Evolutionary conservation across 768 basidiomycete species (phyloP).

Genomic region (Lentinula lateritia): DNA sequence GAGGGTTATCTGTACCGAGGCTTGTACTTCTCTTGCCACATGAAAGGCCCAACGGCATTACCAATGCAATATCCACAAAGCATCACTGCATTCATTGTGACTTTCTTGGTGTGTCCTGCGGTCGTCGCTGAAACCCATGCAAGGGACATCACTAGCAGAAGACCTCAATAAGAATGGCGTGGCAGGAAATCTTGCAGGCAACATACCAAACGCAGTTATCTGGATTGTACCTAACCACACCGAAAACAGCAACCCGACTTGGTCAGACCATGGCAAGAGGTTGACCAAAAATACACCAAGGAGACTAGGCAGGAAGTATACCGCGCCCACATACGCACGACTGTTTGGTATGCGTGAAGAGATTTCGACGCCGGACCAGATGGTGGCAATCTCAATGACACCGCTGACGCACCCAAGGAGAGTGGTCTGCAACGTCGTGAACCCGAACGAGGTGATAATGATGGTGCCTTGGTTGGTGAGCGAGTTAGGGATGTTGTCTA

Average conservation of each 20-base stretch:
- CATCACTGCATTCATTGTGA: slow-evolving; percentile 73
- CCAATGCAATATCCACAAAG: slow-evolving; percentile 62
- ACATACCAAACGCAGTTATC: slow-evolving; percentile 46
- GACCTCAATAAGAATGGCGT: slow-evolving; percentile 31
- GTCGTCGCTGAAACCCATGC: slow-evolving; percentile 64
- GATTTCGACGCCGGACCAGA: slow-evolving; percentile 58
- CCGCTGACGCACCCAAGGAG: slow-evolving; percentile 66
- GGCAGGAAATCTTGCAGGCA: slow-evolving; percentile 26
- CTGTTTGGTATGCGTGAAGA: slow-evolving; percentile 52
- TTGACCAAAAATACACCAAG: slow-evolving; percentile 59
- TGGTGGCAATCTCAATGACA: slow-evolving; percentile 58
- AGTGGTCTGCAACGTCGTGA: slow-evolving; percentile 58
- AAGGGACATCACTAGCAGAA: slow-evolving; percentile 37
- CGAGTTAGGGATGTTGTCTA: slow-evolving; percentile 65
- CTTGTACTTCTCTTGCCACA: slow-evolving; percentile 68
- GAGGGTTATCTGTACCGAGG: slow-evolving; percentile 58
- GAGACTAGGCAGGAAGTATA: slow-evolving; percentile 62
- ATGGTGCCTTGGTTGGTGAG: slow-evolving; percentile 25
- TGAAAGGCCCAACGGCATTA: slow-evolving; percentile 60
- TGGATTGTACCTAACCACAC: slow-evolving; percentile 48
- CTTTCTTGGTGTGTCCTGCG: slow-evolving; percentile 66
- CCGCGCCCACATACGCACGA: slow-evolving; percentile 52
- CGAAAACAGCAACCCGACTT: slow-evolving; percentile 57
- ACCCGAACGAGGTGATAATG: slow-evolving; percentile 67
- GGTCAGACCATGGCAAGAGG: slow-evolving; percentile 58